Evolutionary conservation across 2,329 filamentous ascomycete species (phyloP).

Genomic region (Ceratocystis alfenasii): DNA sequence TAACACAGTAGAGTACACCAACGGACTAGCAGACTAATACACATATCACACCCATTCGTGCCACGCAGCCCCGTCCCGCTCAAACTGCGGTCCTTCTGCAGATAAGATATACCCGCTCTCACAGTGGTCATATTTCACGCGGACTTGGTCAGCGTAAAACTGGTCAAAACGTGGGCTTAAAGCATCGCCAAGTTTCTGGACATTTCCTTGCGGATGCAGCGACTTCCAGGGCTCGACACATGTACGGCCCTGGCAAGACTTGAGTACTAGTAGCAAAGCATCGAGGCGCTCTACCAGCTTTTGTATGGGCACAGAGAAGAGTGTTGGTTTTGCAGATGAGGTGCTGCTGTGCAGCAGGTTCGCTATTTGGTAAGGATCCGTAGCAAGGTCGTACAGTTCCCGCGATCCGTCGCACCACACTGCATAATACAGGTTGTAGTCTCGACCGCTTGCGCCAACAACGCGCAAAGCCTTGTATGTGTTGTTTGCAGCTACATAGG

Average conservation of each 20-base stretch:
- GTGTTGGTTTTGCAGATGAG: slow-evolving; percentile 13
- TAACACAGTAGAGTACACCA: background rate
- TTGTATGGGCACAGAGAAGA: slow-evolving; percentile 30
- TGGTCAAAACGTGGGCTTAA: slow-evolving; percentile 36
- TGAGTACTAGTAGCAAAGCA: slow-evolving; percentile 46
- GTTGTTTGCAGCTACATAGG: slow-evolving; percentile 30
- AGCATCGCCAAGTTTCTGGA: slow-evolving; percentile 40
- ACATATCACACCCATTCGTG: slow-evolving; percentile 26
- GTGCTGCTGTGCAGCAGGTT: slow-evolving; percentile 25
- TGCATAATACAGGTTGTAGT: slow-evolving; percentile 44
- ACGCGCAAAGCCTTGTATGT: slow-evolving; percentile 45
- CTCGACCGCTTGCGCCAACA: slow-evolving; percentile 27
- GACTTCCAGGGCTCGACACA: slow-evolving; percentile 45
- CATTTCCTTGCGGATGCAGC: slow-evolving; percentile 42
- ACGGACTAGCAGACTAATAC: background rate
- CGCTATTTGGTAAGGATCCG: slow-evolving; percentile 38
- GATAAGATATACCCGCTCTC: slow-evolving; percentile 43
- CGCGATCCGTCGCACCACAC: slow-evolving; percentile 43
- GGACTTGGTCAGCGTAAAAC: slow-evolving; percentile 40
- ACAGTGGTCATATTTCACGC: slow-evolving; percentile 42
- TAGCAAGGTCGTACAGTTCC: slow-evolving; percentile 43
- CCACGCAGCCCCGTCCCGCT: slow-evolving; percentile 26
- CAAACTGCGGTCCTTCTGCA: slow-evolving; percentile 42
- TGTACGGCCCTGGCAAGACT: slow-evolving; percentile 43
- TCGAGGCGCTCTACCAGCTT: slow-evolving; percentile 43